Evolutionary conservation across 768 basidiomycete species (phyloP), one percentile per base, ranked within the genome.

Genomic region (Hygrocybe punicea): DNA sequence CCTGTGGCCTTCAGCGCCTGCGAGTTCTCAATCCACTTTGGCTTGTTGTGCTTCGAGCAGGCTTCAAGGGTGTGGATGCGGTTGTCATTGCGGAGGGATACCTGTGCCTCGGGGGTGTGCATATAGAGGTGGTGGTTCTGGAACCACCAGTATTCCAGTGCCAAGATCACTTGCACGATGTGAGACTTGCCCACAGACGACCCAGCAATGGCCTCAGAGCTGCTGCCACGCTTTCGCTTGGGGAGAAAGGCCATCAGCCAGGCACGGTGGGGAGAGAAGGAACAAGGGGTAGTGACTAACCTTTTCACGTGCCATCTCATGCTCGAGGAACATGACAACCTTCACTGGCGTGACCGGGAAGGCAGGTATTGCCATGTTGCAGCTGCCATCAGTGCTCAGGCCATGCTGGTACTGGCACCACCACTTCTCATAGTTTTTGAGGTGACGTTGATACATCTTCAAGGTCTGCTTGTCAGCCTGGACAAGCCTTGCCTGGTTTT

Each of bases 301-400:
- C 65, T 65, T 65, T 33, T 62, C 48, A 1, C 58, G 58, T 6
- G 51, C 64, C 10, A 56, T 56, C 42, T 67, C 61, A 34, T 66
- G 59, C n/a, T 67, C 37, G 8, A 69, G 59, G 37, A 68, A 68
- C 10, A 63, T 53, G 1, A 58, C 60, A n/a, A 61, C 67, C 54
- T 68, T 68, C 6, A 60, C 59, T 0, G 60, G 45, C 0, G 62
- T 64, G 58, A 68, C 45, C 0, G 63, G 65, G 11, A 64, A 54
- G 8, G 62, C 47, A 2, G 66, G 58, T 24, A 66, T 57, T 34
- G 40, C 16, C 40, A 13, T 42, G 40, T 42, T 42, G 40, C 16
- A 16, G 14, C 40, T 42, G 40, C 29, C 29, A 29, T 29, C 29
- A 29, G 29, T 29, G 29, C 29, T 29, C 29, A 29, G 29, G 29